Conservation (phyloP, 2,329 filamentous ascomycete genomes). For the Ceratocystiopsis brevicomis region DNA sequence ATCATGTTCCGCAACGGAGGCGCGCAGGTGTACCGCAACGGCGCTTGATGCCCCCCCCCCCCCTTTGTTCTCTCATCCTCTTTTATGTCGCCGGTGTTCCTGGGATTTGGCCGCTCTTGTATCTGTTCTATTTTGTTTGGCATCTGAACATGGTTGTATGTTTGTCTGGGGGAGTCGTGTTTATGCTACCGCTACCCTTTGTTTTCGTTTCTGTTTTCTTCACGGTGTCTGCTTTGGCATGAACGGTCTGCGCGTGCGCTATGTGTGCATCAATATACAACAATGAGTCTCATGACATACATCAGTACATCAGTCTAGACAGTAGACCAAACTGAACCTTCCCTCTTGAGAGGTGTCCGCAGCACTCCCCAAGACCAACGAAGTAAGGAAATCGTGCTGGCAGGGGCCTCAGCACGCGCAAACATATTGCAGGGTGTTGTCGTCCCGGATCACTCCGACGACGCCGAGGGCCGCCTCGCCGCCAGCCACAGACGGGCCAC, state of each 20-base stretch:
- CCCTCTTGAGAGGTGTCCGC: too few species aligned
- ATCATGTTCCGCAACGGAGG: conserved; percentile 66
- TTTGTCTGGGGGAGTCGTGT: too few species aligned
- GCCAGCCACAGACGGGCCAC: conserved; percentile 55
- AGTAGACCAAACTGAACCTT: too few species aligned
- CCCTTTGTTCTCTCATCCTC: not conserved
- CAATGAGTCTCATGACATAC: too few species aligned
- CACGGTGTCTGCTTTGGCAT: not conserved
- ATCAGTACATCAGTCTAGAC: too few species aligned
- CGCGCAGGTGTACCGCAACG: conserved; percentile 54
- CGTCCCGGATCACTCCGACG: conserved; percentile 44
- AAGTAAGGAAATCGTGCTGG: too few species aligned
- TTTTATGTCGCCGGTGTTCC: not conserved
- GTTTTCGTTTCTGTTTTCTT: not conserved
- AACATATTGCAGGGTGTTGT: conserved; percentile 50
- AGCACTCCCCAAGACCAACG: too few species aligned
- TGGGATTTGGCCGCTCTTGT: too few species aligned
- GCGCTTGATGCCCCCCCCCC: conserved; percentile 27
- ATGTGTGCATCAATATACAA: too few species aligned
- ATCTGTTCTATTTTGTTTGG: not conserved
- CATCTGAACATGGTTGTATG: not conserved
- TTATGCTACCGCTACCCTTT: not conserved
- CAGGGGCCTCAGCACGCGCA: conserved; percentile 8
- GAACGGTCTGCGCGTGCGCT: too few species aligned
- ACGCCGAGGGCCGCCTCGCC: conserved; percentile 45